Evolutionary conservation across 176 grass and related monocot genomes (phyloP), one percentile per base, ranked within the genome.

Genomic region (Aegilops longissima): DNA sequence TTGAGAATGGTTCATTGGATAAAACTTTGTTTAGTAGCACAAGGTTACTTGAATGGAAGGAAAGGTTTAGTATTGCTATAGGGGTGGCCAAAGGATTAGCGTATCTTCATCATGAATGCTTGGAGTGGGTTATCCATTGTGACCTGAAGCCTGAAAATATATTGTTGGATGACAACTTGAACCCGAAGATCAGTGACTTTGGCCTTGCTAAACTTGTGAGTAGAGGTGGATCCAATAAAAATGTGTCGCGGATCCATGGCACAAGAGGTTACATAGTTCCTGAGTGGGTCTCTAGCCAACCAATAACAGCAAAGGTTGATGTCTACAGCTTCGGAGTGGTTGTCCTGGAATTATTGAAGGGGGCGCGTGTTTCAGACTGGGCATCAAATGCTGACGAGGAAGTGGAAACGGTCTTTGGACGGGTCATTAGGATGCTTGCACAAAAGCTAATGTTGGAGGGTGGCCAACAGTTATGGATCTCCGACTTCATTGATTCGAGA

Each of bases 71-170:
- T 1, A 78, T 78, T 78, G 52, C 76, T 59, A 18, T 78, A n/a
- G 76, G 52, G 30, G 76, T 78, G 76, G 76, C 76, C 13, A 78
- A 59, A 61, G 76, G 76, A 36, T 61, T 78, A 52, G 76, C 76
- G 1, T 69, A 69, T 69, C 66, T 69, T 69, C 66, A 69, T 69
- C 66, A 69, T 20, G 66, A 69, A 16, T 69, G 66, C 66, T 69
- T 34, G 17, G 66, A 69, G 33, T 69, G 66, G 66, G 33, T 69
- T 18, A 36, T 69, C 31, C 66, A 69, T 30, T 69, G 66, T 34
- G 66, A 69, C 66, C 17, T 69, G 16, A 69, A 69, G 66, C 66
- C 66, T 9, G 66, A 69, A 36, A 69, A 69, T 10, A 36, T 69
- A 36, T 69, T 69, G 17, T 18, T 69, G 16, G 66, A 69, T 69